Conservation (phyloP, 2,329 filamentous ascomycete species). For the Escovopsis sp. region DNA sequence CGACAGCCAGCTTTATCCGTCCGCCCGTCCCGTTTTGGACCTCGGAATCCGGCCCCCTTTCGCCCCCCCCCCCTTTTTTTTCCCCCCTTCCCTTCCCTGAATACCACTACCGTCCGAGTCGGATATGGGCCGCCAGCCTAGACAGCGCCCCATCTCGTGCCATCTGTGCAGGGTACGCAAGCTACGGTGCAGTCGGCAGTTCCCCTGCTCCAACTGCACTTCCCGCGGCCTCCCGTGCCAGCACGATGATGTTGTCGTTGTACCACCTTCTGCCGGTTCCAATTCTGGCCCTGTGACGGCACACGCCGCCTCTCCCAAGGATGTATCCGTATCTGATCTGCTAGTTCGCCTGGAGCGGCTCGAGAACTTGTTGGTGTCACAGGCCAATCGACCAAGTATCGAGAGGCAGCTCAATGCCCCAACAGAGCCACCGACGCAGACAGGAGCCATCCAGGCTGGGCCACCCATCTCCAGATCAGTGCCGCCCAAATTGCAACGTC, state of each 20-base stretch:
- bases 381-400: constrained; percentile 1
- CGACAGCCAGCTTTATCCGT: no score
- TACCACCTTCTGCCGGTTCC: constrained; percentile 2
- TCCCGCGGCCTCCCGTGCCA: constrained; percentile 20
- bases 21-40: no score
- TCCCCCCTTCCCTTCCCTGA: no score
- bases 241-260: constrained; percentile 5
- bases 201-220: constrained; percentile 23
- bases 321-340: constrained; percentile 10
- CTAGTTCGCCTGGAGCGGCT: constrained; percentile 11
- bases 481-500: constrained; percentile 17
- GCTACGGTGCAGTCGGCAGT: constrained; percentile 21
- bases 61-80: background rate
- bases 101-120: background rate
- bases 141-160: constrained; percentile 21
- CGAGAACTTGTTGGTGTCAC: constrained; percentile 8
- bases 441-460: background rate
- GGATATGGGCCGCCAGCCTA: constrained; percentile 18
- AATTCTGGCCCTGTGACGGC: background rate
- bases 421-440: background rate
- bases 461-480: constrained; percentile 6
- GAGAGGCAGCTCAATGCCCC: background rate
- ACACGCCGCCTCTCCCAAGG: constrained; percentile 4
- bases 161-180: constrained; percentile 21
- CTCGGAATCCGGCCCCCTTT: no score